Percentiles rank a stretch among this genome's conserved stretches.
Evolutionary conservation across 352 stramenopile genomes (phyloP).

Genomic region (Phytopythium mirpurense): DNA sequence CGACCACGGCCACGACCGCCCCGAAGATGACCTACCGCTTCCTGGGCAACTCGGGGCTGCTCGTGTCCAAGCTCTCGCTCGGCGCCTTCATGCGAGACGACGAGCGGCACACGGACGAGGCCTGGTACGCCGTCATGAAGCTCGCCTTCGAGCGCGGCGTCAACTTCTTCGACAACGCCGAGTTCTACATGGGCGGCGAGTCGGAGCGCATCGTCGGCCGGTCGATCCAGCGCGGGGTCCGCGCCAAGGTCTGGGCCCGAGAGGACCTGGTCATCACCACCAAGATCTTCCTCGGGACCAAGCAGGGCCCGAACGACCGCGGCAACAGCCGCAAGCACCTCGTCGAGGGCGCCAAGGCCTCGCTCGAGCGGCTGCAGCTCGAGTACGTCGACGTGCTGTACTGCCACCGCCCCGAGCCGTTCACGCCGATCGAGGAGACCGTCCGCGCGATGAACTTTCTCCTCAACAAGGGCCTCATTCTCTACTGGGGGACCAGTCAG

Average conservation of each 20-base stretch:
- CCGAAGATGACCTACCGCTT: slow-evolving; percentile 23
- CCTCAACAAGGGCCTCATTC: slow-evolving; percentile 53
- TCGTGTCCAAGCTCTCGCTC: slow-evolving; percentile 30
- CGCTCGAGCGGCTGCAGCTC: background rate
- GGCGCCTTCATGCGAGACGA: slow-evolving; percentile 22
- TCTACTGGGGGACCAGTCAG: slow-evolving; percentile 30
- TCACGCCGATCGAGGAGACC: slow-evolving; percentile 13
- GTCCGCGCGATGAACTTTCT: slow-evolving; percentile 65
- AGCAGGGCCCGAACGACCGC: slow-evolving; percentile 12
- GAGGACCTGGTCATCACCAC: slow-evolving; percentile 45
- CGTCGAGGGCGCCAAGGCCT: slow-evolving; percentile 16
- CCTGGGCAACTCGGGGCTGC: slow-evolving; percentile 25
- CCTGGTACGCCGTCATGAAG: slow-evolving; percentile 28
- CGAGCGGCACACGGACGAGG: slow-evolving; percentile 8
- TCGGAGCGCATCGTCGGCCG: slow-evolving; percentile 28
- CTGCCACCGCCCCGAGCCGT: slow-evolving; percentile 39
- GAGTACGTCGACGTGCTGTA: slow-evolving; percentile 44
- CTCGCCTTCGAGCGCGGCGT: slow-evolving; percentile 29
- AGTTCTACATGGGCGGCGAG: slow-evolving; percentile 26
- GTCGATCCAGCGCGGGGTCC: slow-evolving; percentile 28
- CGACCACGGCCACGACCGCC: too few relatives aligned
- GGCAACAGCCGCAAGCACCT: slow-evolving; percentile 27
- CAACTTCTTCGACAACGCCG: slow-evolving; percentile 46
- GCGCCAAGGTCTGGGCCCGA: slow-evolving; percentile 17
- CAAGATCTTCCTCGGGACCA: slow-evolving; percentile 36